phyloP scores from a whole-genome alignment of 768 basidiomycete genomes.

The Guyanaporus albipodus region DNA sequence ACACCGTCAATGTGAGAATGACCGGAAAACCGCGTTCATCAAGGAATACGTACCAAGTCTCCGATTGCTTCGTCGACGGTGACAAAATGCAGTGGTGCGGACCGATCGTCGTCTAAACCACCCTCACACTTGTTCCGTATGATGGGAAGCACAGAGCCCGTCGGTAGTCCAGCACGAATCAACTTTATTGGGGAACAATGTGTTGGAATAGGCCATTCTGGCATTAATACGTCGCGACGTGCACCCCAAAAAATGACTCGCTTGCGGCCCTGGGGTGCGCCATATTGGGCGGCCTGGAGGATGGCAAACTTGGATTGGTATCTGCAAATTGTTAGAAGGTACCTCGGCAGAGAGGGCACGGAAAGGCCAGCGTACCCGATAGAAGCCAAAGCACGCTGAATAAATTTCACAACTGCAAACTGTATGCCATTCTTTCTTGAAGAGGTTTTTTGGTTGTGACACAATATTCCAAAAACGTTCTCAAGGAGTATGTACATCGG shows the following conservation, averaged over 20 bases:
- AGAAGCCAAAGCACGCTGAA: slow-evolving; percentile 53
- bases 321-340: slow-evolving; percentile 5
- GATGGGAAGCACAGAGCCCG: slow-evolving; percentile 37
- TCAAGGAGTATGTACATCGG: slow-evolving; percentile 66
- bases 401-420: slow-evolving; percentile 63
- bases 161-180: slow-evolving; percentile 40
- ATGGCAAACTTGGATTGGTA: slow-evolving; percentile 68
- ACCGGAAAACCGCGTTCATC: slow-evolving; percentile 4
- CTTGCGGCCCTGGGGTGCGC: slow-evolving; percentile 62
- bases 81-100: slow-evolving; percentile 56
- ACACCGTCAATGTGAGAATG: slow-evolving; percentile 2
- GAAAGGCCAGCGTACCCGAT: slow-evolving; percentile 53
- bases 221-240: slow-evolving; percentile 51
- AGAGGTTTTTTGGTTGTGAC: slow-evolving; percentile 44
- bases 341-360: not conserved
- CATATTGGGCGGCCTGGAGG: slow-evolving; percentile 69
- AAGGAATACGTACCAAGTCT: slow-evolving; percentile 53
- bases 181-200: slow-evolving; percentile 43
- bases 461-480: slow-evolving; percentile 64
- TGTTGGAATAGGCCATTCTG: slow-evolving; percentile 61
- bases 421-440: slow-evolving; percentile 38
- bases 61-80: slow-evolving; percentile 63
- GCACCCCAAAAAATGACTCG: slow-evolving; percentile 71
- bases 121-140: slow-evolving; percentile 40
- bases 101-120: slow-evolving; percentile 34